These are phyloP conservation scores for Pythium dissotocum DNA, from an alignment of 352 stramenopile genomes.

Conservation along the genomic window DNA sequence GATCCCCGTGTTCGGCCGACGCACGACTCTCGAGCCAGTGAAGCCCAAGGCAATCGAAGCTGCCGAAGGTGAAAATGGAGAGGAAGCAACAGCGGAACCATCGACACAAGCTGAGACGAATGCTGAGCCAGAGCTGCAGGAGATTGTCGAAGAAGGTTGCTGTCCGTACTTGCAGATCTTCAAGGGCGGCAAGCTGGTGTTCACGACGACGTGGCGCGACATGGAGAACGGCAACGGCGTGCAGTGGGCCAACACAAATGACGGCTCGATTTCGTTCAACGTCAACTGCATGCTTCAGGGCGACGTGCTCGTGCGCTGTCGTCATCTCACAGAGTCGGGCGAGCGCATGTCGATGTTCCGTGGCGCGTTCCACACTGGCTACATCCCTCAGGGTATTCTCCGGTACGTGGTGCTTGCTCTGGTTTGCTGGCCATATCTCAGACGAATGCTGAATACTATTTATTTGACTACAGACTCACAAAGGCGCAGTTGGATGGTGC, in stretches of 20 bases:
- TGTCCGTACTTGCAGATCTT: constrained; percentile 98
- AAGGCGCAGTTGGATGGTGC: constrained; percentile 96
- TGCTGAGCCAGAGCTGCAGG: constrained; percentile 53
- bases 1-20: constrained; percentile 86
- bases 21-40: constrained; percentile 55
- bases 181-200: constrained; percentile 95
- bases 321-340: constrained; percentile 90
- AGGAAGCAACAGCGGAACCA: constrained; percentile 17
- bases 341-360: constrained; percentile 97
- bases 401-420: constrained; percentile 40
- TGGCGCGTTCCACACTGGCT: constrained; percentile 98
- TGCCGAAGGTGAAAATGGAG: constrained; percentile 30
- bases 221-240: constrained; percentile 87
- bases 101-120: constrained; percentile 21
- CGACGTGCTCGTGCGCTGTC: constrained; percentile 95
- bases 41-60: constrained; percentile 37
- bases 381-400: constrained; percentile 95
- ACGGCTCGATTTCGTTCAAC: constrained; percentile 93
- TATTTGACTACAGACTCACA: constrained; percentile 66
- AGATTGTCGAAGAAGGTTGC: constrained; percentile 88
- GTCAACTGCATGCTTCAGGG: constrained; percentile 97
- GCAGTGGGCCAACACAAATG: constrained; percentile 87
- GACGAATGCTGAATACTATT: background rate
- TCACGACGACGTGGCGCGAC: constrained; percentile 91
- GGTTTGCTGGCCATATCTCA: background rate